These are phyloP conservation scores for Yarrowia sp. DNA, from an alignment of 805 yeast species.

Conservation along the genomic window DNA sequence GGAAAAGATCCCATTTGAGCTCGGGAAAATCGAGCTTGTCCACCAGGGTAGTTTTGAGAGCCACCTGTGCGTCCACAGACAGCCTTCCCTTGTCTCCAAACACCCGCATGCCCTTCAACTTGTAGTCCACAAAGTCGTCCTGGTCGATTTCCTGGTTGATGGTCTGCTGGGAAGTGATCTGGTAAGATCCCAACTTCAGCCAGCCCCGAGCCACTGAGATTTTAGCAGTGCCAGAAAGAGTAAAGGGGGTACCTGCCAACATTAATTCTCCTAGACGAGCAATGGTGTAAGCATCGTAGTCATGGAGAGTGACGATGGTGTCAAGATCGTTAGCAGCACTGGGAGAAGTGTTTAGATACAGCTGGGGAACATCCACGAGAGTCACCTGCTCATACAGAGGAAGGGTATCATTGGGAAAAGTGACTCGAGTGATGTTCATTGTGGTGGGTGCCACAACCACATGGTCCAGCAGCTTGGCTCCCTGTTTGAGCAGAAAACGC, in stretches of 20 bases:
- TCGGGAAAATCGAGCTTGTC: slow-evolving; percentile 2
- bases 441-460: not conserved
- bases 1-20: not conserved
- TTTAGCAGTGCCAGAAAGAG: not conserved
- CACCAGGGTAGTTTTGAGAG: not conserved
- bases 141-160: slow-evolving; percentile 2
- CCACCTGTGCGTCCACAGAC: not conserved
- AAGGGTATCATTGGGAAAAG: not conserved
- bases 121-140: slow-evolving; percentile 5
- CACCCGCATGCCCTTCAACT: not conserved
- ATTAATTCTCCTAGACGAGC: slow-evolving; percentile 6
- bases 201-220: not conserved
- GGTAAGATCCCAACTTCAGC: not conserved
- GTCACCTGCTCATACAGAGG: slow-evolving; percentile 7
- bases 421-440: slow-evolving; percentile 6
- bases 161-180: not conserved
- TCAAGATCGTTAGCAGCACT: not conserved
- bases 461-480: not conserved
- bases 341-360: not conserved
- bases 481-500: not conserved
- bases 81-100: not conserved
- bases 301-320: not conserved
- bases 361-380: not conserved
- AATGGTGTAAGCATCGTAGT: slow-evolving; percentile 9
- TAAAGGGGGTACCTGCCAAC: slow-evolving; percentile 6